Evolutionary conservation across 2,329 filamentous ascomycete genomes (phyloP).

Genomic region (Tolypocladium sp.): DNA sequence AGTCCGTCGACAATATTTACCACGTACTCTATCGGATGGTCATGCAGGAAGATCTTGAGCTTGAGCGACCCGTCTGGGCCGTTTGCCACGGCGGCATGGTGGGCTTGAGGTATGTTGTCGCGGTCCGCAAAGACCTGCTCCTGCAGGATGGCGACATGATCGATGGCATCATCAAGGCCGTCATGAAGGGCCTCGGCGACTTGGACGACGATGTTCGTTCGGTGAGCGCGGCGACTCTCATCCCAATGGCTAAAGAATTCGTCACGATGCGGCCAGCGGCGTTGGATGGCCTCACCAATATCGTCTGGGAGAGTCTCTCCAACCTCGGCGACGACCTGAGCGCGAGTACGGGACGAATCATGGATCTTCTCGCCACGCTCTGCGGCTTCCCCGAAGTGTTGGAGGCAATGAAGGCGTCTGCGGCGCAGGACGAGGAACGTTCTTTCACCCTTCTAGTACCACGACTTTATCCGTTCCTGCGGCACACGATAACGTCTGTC

Average conservation of each 20-base stretch:
- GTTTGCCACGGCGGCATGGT: constrained; percentile 98
- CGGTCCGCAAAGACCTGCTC: constrained; percentile 85
- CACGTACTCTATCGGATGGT: constrained; percentile 79
- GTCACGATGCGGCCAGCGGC: constrained; percentile 73
- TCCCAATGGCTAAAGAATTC: constrained; percentile 93
- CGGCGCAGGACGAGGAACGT: constrained; percentile 70
- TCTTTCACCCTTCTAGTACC: constrained; percentile 91
- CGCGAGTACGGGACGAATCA: constrained; percentile 94
- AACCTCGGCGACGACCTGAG: constrained; percentile 96
- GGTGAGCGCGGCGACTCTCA: constrained; percentile 92
- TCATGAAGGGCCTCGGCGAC: constrained; percentile 91
- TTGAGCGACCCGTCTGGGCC: constrained; percentile 76
- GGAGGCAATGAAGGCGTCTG: constrained; percentile 87
- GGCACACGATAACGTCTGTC: constrained; percentile 94
- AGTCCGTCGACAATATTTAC: constrained; percentile 79
- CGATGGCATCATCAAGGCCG: constrained; percentile 83
- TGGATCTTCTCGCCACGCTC: constrained; percentile 93
- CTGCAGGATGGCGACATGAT: constrained; percentile 77
- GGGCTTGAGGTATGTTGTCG: constrained; percentile 87
- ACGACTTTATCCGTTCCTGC: constrained; percentile 87
- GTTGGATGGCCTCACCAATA: constrained; percentile 75
- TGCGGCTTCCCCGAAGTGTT: constrained; percentile 91
- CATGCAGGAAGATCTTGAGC: constrained; percentile 73
- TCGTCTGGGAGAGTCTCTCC: constrained; percentile 95
- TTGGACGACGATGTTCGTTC: constrained; percentile 92